A percentile compares a stretch with the other conserved stretches of the same genome.
phyloP scores from a whole-genome alignment of 2,329 filamentous ascomycete species.

The Sporothrix inflata region DNA sequence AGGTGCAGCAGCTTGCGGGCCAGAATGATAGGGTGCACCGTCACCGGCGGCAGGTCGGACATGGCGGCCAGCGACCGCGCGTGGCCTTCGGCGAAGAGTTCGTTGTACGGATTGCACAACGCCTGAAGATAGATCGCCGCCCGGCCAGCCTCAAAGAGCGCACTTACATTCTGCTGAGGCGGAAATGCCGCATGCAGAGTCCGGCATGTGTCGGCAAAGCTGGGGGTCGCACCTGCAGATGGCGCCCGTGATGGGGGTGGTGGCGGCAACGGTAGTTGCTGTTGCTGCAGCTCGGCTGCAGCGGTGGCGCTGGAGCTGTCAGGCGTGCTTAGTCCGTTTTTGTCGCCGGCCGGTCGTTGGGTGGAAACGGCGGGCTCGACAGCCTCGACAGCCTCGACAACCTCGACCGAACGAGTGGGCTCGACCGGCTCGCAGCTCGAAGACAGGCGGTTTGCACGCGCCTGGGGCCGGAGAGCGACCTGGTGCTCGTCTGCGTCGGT shows the following conservation, averaged over 20 bases:
- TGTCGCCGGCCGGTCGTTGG: not conserved
- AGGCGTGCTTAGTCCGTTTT: constrained; percentile 2
- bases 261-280: not conserved
- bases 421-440: not conserved
- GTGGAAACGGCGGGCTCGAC: not conserved
- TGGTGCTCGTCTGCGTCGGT: not conserved
- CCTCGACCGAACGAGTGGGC: not conserved
- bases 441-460: not conserved
- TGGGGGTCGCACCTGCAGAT: constrained; percentile 8
- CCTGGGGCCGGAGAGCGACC: too few species aligned
- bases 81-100: constrained; percentile 17
- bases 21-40: constrained; percentile 44
- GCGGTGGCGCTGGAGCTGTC: constrained; percentile 4
- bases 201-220: not conserved
- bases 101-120: constrained; percentile 24
- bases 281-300: not conserved
- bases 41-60: constrained; percentile 13
- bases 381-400: not conserved
- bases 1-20: constrained; percentile 42
- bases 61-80: constrained; percentile 21
- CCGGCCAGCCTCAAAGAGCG: constrained; percentile 26
- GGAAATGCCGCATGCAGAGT: constrained; percentile 26
- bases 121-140: constrained; percentile 26
- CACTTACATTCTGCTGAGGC: constrained; percentile 18
- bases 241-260: not conserved